A percentile compares a stretch with the other conserved stretches of the same genome.
phyloP scores from a whole-genome alignment of 2,329 filamentous ascomycete species.

The Metarhizium robertsii region DNA sequence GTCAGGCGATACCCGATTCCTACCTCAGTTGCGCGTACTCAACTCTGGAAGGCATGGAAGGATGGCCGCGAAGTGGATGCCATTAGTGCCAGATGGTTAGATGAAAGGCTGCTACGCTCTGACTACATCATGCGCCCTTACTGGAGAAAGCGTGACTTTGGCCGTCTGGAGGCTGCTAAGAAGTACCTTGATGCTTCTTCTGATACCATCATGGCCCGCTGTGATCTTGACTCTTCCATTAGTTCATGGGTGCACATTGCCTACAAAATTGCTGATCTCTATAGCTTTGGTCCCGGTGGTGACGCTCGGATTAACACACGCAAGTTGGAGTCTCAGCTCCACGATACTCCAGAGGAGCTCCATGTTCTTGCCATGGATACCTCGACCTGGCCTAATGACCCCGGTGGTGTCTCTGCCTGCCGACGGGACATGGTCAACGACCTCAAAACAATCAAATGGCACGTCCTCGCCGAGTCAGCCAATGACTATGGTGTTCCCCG shows the following conservation, averaged over 20 bases:
- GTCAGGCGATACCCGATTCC: not conserved
- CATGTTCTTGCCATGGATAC: slow-evolving; percentile 1
- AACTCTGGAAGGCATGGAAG: not conserved
- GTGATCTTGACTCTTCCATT: not conserved
- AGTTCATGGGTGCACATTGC: not conserved
- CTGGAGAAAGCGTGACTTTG: not conserved
- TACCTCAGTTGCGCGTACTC: not conserved
- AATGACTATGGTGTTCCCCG: not conserved
- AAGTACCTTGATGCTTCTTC: not conserved
- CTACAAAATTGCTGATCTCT: not conserved
- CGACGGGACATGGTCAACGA: not conserved
- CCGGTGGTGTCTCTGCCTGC: not conserved
- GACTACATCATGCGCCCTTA: not conserved
- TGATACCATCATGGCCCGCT: not conserved
- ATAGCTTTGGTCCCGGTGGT: not conserved
- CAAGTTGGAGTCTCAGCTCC: not conserved
- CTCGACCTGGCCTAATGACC: not conserved
- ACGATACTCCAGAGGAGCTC: not conserved
- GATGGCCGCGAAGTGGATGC: not conserved
- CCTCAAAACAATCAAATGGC: not conserved
- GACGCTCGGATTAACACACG: not conserved
- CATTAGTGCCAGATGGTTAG: not conserved
- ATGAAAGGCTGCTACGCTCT: not conserved
- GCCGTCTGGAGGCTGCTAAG: not conserved
- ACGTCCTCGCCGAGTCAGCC: not conserved